Percentiles rank a stretch among this genome's conserved stretches.
Conservation (phyloP, 2,329 filamentous ascomycete genomes). For the Venturia pyrina region DNA sequence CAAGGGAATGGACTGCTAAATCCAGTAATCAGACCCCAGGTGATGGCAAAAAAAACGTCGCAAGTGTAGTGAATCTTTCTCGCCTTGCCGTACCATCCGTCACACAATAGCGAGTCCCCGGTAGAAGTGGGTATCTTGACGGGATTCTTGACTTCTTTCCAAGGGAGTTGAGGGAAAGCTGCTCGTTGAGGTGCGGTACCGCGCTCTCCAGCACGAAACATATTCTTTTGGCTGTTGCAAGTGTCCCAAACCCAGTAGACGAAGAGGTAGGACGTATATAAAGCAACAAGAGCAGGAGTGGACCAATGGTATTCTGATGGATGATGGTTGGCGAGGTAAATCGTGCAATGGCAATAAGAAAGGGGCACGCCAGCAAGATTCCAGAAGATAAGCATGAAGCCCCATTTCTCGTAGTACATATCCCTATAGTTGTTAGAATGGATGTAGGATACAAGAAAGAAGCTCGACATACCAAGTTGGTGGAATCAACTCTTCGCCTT, state of each 20-base stretch:
- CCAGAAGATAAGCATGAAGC: conserved; percentile 98
- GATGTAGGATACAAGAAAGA: too few relatives aligned
- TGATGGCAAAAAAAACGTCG: conserved; percentile 66
- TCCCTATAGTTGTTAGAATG: conserved; percentile 45
- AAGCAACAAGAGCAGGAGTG: conserved; percentile 50
- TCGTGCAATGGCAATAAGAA: conserved; percentile 86
- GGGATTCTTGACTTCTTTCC: conserved; percentile 73
- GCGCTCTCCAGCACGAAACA: conserved; percentile 71
- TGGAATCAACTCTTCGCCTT: conserved; percentile 84
- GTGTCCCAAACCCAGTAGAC: conserved; percentile 92
- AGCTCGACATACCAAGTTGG: conserved; percentile 57
- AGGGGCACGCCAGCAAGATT: conserved; percentile 86
- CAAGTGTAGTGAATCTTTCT: conserved; percentile 76
- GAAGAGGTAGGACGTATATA: conserved; percentile 66
- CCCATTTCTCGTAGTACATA: conserved; percentile 96
- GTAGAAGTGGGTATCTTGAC: conserved; percentile 63
- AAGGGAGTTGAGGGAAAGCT: conserved; percentile 84
- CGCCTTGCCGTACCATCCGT: conserved; percentile 74
- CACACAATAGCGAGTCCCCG: conserved; percentile 67
- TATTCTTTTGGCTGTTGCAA: conserved; percentile 87
- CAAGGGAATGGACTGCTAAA: conserved; percentile 76
- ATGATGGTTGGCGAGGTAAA: conserved; percentile 78
- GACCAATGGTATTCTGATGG: conserved; percentile 72
- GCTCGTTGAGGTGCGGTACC: conserved; percentile 61
- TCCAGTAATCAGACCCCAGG: conserved; percentile 73